Evolutionary conservation across 352 stramenopile species (phyloP).

Genomic region (Phytophthora tubulina): DNA sequence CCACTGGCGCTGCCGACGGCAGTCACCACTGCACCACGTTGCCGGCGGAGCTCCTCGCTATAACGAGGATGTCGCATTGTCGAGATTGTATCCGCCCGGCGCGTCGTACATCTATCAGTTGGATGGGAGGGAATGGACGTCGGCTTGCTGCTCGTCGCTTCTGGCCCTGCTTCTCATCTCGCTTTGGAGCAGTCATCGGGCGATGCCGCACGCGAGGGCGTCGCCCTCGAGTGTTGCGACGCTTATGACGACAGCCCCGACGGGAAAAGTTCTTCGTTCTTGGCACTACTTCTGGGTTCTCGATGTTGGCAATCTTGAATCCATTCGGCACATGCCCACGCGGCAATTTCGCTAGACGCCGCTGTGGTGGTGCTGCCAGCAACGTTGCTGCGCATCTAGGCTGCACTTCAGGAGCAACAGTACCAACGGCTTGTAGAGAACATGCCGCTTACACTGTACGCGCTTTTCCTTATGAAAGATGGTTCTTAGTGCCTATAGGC

Average conservation of each 20-base stretch:
- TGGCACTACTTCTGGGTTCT: background rate
- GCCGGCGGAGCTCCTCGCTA: conserved; percentile 15
- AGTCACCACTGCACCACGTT: background rate
- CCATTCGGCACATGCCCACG: background rate
- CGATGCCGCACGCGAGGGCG: background rate
- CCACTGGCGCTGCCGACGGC: background rate
- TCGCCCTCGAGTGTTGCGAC: conserved; percentile 10
- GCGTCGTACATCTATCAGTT: conserved; percentile 39
- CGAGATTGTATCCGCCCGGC: conserved; percentile 2
- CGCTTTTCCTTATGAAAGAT: background rate
- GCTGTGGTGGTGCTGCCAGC: background rate
- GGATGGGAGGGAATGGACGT: conserved; percentile 34
- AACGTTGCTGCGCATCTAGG: background rate
- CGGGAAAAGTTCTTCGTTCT: background rate
- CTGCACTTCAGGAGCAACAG: background rate
- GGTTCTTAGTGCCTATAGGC: background rate
- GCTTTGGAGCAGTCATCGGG: background rate
- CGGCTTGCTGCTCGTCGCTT: background rate
- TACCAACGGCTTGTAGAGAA: too few relatives aligned
- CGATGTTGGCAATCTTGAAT: conserved; percentile 9
- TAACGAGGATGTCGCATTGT: conserved; percentile 29
- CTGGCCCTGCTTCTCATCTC: background rate
- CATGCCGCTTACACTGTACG: background rate
- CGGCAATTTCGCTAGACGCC: background rate
- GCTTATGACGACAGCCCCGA: background rate